Conservation (phyloP, 345 rosid species). For the Salix exigua region DNA sequence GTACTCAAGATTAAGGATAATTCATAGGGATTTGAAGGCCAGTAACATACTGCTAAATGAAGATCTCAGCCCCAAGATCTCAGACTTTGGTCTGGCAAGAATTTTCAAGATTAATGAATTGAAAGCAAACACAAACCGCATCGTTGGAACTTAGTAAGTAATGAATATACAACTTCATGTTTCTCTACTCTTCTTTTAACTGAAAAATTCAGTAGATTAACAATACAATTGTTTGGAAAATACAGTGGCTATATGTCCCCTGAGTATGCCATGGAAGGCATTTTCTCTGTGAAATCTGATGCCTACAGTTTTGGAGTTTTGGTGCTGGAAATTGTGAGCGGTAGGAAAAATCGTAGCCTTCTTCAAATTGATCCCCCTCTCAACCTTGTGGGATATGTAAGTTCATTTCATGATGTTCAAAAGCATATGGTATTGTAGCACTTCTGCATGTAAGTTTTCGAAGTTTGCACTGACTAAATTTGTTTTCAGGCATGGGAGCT, state of each 20-base stretch:
- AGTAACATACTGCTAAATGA: conserved; percentile 20
- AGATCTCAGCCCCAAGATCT: conserved; percentile 16
- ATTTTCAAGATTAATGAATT: not conserved
- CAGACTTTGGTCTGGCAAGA: conserved; percentile 25
- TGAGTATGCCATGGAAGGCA: conserved; percentile 17
- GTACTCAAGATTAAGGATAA: conserved; percentile 8
- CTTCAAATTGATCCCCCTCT: not conserved
- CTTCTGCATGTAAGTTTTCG: too few species aligned
- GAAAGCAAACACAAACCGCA: not conserved
- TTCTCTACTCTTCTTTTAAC: not conserved
- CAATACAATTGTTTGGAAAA: not conserved
- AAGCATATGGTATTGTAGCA: too few species aligned
- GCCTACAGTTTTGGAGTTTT: conserved; percentile 24
- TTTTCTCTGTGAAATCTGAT: conserved; percentile 27
- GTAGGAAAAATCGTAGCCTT: conserved; percentile 7
- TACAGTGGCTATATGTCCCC: conserved; percentile 22
- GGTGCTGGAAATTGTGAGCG: conserved; percentile 14
- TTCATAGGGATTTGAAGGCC: conserved; percentile 22
- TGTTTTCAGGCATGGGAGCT: conserved; percentile 19
- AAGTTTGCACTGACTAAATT: not conserved
- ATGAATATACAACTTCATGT: not conserved
- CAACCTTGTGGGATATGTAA: conserved; percentile 18
- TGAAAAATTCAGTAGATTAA: not conserved
- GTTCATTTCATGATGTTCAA: not conserved
- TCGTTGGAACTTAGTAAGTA: conserved; percentile 17